Conservation (phyloP, 345 rosid genomes). For the Erucastrum elatum region DNA sequence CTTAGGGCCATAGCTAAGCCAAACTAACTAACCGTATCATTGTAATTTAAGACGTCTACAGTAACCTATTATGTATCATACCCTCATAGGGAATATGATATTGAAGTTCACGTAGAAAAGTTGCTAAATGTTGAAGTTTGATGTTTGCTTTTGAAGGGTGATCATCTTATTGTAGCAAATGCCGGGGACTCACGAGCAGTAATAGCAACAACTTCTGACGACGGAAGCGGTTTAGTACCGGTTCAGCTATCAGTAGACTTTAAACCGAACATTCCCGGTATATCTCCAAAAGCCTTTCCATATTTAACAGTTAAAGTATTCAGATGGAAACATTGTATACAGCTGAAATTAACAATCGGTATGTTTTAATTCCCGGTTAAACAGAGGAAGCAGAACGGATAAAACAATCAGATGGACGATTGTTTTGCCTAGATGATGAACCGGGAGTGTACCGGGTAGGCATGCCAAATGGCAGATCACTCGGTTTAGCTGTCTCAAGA, state of each 20-base stretch:
- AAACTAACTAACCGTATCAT: no score
- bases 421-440: conserved; percentile 68
- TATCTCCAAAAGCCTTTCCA: conserved; percentile 3
- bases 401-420: conserved; percentile 61
- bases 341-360: background rate
- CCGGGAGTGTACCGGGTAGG: conserved; percentile 79
- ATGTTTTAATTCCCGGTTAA: conserved; percentile 20
- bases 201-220: conserved; percentile 53
- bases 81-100: no score
- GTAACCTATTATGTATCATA: background rate
- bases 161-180: conserved; percentile 67
- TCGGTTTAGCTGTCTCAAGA: conserved; percentile 80
- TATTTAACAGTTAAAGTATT: background rate
- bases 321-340: background rate
- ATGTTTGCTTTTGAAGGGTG: conserved; percentile 11
- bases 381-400: conserved; percentile 89
- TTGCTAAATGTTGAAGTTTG: background rate
- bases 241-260: conserved; percentile 80
- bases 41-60: background rate
- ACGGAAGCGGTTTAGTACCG: conserved; percentile 50
- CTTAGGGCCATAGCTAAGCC: no score
- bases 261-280: conserved; percentile 82
- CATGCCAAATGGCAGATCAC: conserved; percentile 61
- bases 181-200: conserved; percentile 88
- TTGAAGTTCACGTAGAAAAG: background rate